Conservation (phyloP, 1,284 basidiomycete species). For the Rhodofomes roseus region DNA sequence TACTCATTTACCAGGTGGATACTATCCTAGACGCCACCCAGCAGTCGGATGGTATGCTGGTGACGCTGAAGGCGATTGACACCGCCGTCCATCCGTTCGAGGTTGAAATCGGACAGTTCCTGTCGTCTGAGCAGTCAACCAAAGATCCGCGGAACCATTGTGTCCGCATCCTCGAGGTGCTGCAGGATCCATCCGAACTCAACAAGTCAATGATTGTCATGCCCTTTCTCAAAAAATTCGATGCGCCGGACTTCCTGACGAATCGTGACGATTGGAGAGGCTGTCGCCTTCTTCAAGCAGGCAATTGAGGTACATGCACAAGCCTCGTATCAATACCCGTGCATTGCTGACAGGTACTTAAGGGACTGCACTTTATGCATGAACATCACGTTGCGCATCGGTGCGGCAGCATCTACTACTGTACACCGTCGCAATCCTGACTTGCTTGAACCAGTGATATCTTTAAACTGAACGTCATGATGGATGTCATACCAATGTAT, state of each 20-base stretch:
- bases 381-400: constrained; percentile 17
- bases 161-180: constrained; percentile 15
- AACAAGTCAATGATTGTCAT: constrained; percentile 17
- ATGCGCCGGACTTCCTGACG: constrained; percentile 19
- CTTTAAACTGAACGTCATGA: constrained; percentile 32
- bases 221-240: constrained; percentile 20
- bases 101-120: constrained; percentile 10
- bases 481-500: constrained; percentile 30
- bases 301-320: constrained; percentile 20
- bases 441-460: not conserved
- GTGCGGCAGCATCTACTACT: not conserved
- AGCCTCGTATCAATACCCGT: not conserved
- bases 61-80: constrained; percentile 8
- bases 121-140: constrained; percentile 6
- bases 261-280: constrained; percentile 26
- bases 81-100: constrained; percentile 12
- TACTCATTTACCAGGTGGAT: not conserved
- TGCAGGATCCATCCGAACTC: constrained; percentile 10
- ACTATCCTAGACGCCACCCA: constrained; percentile 9
- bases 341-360: not conserved
- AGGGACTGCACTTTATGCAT: constrained; percentile 20
- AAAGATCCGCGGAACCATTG: constrained; percentile 17
- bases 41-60: constrained; percentile 6
- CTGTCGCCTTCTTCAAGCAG: constrained; percentile 24
- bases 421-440: constrained; percentile 3